These are phyloP conservation scores for Candida takata DNA, from an alignment of 805 yeast genomes.

Conservation along the genomic window DNA sequence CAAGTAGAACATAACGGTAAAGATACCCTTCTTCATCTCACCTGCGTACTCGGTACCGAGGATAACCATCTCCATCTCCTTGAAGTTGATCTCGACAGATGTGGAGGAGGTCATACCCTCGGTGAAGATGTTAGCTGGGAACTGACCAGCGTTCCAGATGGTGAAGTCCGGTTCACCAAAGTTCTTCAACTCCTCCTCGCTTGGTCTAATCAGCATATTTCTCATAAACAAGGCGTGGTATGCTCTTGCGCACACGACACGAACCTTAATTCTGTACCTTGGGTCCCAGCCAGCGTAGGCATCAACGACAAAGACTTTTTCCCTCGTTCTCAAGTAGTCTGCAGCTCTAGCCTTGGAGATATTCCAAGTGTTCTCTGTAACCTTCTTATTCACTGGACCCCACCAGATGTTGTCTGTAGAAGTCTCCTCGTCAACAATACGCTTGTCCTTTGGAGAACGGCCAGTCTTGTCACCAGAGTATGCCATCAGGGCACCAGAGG, in stretches of 20 bases:
- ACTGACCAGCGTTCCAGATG: conserved; percentile 96
- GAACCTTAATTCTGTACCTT: conserved; percentile 88
- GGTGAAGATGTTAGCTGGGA: conserved; percentile 95
- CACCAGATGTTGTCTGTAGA: conserved; percentile 89
- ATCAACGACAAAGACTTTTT: conserved; percentile 88
- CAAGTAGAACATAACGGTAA: conserved; percentile 97
- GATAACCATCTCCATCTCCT: conserved; percentile 97
- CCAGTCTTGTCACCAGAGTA: conserved; percentile 95
- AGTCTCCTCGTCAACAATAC: conserved; percentile 91
- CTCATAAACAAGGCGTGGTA: conserved; percentile 98
- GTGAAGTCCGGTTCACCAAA: conserved; percentile 98
- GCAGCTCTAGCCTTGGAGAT: conserved; percentile 94
- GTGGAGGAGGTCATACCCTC: conserved; percentile 96
- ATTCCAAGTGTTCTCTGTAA: conserved; percentile 89
- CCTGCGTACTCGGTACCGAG: conserved; percentile 99
- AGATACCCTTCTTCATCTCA: conserved; percentile 99
- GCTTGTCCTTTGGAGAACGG: conserved; percentile 96
- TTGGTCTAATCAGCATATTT: conserved; percentile 95
- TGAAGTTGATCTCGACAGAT: conserved; percentile 92
- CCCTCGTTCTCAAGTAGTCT: conserved; percentile 93
- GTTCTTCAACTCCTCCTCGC: conserved; percentile 76
- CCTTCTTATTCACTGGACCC: conserved; percentile 98
- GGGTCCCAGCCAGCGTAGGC: conserved; percentile 99
- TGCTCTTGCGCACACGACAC: conserved; percentile 96
- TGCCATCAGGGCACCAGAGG: conserved; percentile 93